Conservation (phyloP, 768 basidiomycete genomes). For the Leccinellum albellum region DNA sequence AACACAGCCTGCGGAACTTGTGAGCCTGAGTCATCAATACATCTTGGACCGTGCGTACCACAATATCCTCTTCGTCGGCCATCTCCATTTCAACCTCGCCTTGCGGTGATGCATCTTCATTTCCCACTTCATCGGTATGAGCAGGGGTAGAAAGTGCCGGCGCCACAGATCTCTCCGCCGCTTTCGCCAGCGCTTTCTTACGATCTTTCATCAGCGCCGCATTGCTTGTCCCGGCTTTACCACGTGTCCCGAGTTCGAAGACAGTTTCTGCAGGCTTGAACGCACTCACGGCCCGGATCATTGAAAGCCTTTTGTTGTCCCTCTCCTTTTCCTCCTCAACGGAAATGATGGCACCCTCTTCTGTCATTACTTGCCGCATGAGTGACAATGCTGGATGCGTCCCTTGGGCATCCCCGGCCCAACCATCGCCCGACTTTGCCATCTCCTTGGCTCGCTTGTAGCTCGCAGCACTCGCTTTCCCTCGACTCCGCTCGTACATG, state of each 20-base stretch:
- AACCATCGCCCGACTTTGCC: slow-evolving; percentile 60
- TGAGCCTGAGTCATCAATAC: slow-evolving; percentile 3
- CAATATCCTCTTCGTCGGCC: slow-evolving; percentile 77
- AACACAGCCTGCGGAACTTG: slow-evolving; percentile 56
- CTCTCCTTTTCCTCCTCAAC: slow-evolving; percentile 35
- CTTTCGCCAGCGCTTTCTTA: slow-evolving; percentile 69
- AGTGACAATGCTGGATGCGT: slow-evolving; percentile 66
- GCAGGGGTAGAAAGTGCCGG: slow-evolving; percentile 28
- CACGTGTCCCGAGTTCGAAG: slow-evolving; percentile 81
- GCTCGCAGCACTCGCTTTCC: slow-evolving; percentile 81
- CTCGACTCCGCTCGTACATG: slow-evolving; percentile 93
- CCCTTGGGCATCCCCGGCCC: slow-evolving; percentile 59
- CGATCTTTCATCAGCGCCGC: slow-evolving; percentile 85
- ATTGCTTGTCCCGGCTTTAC: slow-evolving; percentile 51
- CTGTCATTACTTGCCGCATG: slow-evolving; percentile 36
- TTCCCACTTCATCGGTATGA: slow-evolving; percentile 34
- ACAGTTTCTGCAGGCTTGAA: slow-evolving; percentile 89
- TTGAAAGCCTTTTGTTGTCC: slow-evolving; percentile 50
- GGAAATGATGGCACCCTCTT: slow-evolving; percentile 17
- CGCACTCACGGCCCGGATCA: slow-evolving; percentile 72
- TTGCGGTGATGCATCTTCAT: slow-evolving; percentile 27
- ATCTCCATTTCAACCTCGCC: slow-evolving; percentile 48
- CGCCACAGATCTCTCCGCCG: slow-evolving; percentile 45
- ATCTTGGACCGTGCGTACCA: slow-evolving; percentile 40
- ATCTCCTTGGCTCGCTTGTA: slow-evolving; percentile 90